A percentile compares a stretch with the other conserved stretches of the same genome.
These are phyloP conservation scores for Penicillium brasilianum DNA, from an alignment of 2,329 filamentous ascomycete species.

Conservation along the genomic window DNA sequence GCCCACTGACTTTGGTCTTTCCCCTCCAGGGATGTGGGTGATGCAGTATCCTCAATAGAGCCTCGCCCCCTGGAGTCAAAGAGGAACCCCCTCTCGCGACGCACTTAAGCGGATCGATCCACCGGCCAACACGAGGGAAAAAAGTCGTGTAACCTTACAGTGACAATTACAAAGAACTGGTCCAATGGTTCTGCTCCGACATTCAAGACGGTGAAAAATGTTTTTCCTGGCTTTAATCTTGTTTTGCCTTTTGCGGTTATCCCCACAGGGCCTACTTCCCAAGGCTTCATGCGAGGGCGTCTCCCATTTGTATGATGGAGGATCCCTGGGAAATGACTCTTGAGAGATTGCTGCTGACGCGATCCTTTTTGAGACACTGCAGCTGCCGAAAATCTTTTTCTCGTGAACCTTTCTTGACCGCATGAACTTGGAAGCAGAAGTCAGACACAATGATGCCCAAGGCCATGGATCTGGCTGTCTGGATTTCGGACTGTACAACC, in stretches of 20 bases:
- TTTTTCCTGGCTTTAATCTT: neutral
- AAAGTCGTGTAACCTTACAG: conserved; percentile 23
- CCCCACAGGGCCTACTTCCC: conserved; percentile 7
- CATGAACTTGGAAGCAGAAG: conserved; percentile 20
- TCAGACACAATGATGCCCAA: conserved; percentile 23
- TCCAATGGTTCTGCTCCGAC: neutral
- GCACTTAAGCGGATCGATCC: conserved; percentile 12
- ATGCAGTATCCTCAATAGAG: conserved; percentile 23
- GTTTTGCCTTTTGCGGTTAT: neutral
- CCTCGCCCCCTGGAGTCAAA: conserved; percentile 23
- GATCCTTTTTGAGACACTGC: conserved; percentile 18
- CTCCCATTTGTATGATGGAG: conserved; percentile 16
- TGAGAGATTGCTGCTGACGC: conserved; percentile 8
- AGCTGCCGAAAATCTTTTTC: conserved; percentile 1
- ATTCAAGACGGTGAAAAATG: conserved; percentile 12
- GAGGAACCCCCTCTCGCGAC: neutral
- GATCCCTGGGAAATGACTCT: conserved; percentile 6
- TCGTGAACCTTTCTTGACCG: conserved; percentile 26
- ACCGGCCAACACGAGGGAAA: conserved; percentile 29
- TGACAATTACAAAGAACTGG: conserved; percentile 4
- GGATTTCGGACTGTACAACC: conserved; percentile 15
- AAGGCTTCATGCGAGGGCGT: conserved; percentile 24
- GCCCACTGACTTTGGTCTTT: conserved; percentile 11
- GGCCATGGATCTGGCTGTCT: conserved; percentile 8
- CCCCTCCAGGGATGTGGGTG: conserved; percentile 32